These are phyloP conservation scores for Ensete glaucum DNA, from an alignment of 176 grass and related monocot genomes.

Conservation along the genomic window DNA sequence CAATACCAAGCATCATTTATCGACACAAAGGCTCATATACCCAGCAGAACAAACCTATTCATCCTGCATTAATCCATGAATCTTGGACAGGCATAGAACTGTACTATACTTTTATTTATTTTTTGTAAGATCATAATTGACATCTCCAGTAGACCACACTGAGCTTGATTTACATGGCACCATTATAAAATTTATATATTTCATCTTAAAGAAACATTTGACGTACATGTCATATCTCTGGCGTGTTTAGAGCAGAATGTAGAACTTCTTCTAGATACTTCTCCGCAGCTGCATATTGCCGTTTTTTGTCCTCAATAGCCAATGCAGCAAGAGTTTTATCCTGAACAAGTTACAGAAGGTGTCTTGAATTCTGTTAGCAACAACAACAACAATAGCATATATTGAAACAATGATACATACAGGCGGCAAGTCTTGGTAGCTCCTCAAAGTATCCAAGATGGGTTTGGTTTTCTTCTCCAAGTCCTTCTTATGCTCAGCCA, in stretches of 20 bases:
- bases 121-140: background rate
- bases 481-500: conserved; percentile 93
- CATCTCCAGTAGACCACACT: background rate
- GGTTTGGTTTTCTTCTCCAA: conserved; percentile 95
- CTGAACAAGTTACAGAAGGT: conserved; percentile 33
- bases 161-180: no score
- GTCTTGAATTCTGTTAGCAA: conserved; percentile 12
- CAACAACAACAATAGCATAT: conserved; percentile 8
- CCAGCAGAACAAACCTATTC: background rate
- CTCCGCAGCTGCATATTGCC: conserved; percentile 91
- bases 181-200: background rate
- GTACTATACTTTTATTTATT: background rate
- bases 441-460: conserved; percentile 85
- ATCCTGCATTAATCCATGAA: background rate
- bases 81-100: background rate
- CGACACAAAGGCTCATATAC: background rate
- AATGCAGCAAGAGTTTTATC: conserved; percentile 96
- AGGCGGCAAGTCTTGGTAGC: conserved; percentile 95
- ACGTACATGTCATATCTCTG: conserved; percentile 42
- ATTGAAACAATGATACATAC: conserved; percentile 28
- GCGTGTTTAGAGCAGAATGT: conserved; percentile 67
- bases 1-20: background rate
- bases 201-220: background rate
- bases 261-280: conserved; percentile 97
- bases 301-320: conserved; percentile 96